Evolutionary conservation across 495 filamentous ascomycete species (phyloP), one percentile per base, ranked within the genome.

Genomic region (Hypoxylon crocopeplum): DNA sequence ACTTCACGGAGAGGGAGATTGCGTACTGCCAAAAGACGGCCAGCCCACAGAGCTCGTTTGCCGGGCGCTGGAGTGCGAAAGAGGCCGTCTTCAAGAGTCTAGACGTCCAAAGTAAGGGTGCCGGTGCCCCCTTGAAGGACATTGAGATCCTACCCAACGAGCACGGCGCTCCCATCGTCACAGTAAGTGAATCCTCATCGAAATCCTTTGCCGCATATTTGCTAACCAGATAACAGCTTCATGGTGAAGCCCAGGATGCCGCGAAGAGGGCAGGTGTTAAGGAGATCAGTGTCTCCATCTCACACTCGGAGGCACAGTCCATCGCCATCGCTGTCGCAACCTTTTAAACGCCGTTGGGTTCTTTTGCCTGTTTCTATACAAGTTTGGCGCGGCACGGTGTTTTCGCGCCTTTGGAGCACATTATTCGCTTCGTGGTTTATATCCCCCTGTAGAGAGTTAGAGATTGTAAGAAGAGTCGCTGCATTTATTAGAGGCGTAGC

Each of bases 51-150:
- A 86, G 91, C 40, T 90, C 88, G 33, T 97, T 96, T 75, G 89
- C 94, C 0, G 94, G 94, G 12, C 84, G 91, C 51, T 99, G 94
- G 94, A 91, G 86, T 61, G 94, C 94, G 2, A 99, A 99, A 76
- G 94, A 99, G 78, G 94, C 93, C 3, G 92, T 99, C 3, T 99
- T 99, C 79, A 99, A 99, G 82, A 88, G 89, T 10, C 77, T 99
- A n/a, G 90, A 91, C 33, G 91, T 97, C n/a, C 72, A 81, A 61
- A 84, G 90, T 70, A 86, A 89, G 74, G 94, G 94, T 48, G 92
- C 88, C 10, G 94, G 95, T 56, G 93, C 94, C 45, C 82, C 89
- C 13, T 64, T 99, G 77, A 93, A 88, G 78, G 93, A 97, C 11
- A 98, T 99, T 76, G 94, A 99, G 80, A 92, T 99, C 56, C 72